Base-by-base conservation (phyloP, 2,329 filamentous ascomycete species). In the Pseudocercospora cruenta region DNA sequence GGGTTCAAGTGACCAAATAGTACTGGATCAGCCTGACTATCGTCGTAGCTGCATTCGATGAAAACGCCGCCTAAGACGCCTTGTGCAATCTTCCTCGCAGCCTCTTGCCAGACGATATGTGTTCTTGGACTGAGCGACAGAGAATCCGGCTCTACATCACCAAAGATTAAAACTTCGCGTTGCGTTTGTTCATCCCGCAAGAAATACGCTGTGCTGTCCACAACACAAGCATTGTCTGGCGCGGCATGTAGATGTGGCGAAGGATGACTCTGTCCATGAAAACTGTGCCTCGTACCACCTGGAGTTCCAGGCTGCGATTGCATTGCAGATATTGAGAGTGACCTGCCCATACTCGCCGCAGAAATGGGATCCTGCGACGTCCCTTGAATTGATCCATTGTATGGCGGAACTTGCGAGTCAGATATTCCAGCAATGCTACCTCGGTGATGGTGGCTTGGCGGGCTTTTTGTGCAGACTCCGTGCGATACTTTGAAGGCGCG, bases 41-140 rank as follows among this genome's bases (percentile, higher is more conserved):
- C 90, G 67, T 93, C 91, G 78, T 94, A 99, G 68, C 92, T 96
- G 78, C 94, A 98, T 82, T 99, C 95, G 72, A 99, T 96, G 75
- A 98, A 94, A 12, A 99, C 91, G 10, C 90, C 94, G 0, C 85
- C 86, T 0, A 99, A 84, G 3, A 85, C 83, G 1, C 92, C 92
- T 0, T 84, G 81, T 0, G 84, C 90, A 26, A 99, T 88, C 76
- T 96, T 97, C 8, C 90, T 90, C 0, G 94, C 94, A 0, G 94
- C 94, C 74, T 95, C 91, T 70, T 88, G 86, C 95, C 95, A 99
- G 14, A 99, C 88, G 14, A 84, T 83, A n/a, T 85, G 81, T 70
- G 95, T 98, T 24, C 94, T 88, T 0, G 94, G 93, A 1, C 87
- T 90, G 1, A 94, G 80, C 0, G 93, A 96, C 26, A 98, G 80